phyloP scores from a whole-genome alignment of 1,284 basidiomycete genomes.

The Rugosomyces carneus region DNA sequence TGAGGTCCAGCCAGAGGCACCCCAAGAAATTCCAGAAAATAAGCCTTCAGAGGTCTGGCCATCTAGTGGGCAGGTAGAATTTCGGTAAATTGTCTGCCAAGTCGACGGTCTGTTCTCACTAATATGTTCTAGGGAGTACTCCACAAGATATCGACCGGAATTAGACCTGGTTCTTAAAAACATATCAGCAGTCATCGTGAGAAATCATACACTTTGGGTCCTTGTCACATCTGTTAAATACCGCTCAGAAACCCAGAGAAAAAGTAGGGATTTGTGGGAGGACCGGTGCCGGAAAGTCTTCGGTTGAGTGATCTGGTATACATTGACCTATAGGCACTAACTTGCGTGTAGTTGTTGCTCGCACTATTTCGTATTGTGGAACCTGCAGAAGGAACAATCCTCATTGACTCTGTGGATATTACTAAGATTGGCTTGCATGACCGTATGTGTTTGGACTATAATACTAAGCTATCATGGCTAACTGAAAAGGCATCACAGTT shows the following conservation, averaged over 20 bases:
- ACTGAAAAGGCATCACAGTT: constrained; percentile 78
- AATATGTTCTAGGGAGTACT: constrained; percentile 39
- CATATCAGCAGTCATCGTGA: constrained; percentile 44
- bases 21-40: constrained; percentile 49
- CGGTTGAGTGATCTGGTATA: constrained; percentile 36
- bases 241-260: constrained; percentile 48
- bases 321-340: constrained; percentile 36
- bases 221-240: constrained; percentile 2
- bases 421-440: constrained; percentile 48
- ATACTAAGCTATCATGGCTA: constrained; percentile 48
- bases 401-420: constrained; percentile 48
- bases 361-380: constrained; percentile 83
- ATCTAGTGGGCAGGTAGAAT: constrained; percentile 46
- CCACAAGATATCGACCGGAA: constrained; percentile 53
- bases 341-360: constrained; percentile 44
- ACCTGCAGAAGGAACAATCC: constrained; percentile 70
- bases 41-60: constrained; percentile 52
- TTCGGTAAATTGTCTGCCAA: constrained; percentile 69
- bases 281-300: constrained; percentile 55
- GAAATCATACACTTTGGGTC: not conserved
- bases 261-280: constrained; percentile 75
- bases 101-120: not conserved
- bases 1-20: constrained; percentile 55
- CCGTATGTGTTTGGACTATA: constrained; percentile 43
- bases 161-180: constrained; percentile 54